Evolutionary conservation across 352 stramenopile genomes (phyloP).

Genomic region (Phytopythium kandeliae): DNA sequence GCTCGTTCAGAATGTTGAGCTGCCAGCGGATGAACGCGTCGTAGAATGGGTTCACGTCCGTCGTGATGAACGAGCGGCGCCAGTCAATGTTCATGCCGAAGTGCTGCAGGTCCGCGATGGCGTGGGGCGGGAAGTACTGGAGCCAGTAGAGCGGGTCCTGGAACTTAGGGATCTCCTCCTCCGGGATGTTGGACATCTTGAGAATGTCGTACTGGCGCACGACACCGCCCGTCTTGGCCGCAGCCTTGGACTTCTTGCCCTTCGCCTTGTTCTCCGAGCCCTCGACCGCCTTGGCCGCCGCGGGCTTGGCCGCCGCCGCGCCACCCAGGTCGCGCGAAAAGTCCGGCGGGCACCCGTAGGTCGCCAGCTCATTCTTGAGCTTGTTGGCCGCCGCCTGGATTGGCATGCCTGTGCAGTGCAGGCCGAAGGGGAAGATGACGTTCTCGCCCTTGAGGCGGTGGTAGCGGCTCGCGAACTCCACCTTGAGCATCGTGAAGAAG

Average conservation of each 20-base stretch:
- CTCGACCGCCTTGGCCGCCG: conserved; percentile 68
- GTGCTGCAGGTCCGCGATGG: conserved; percentile 94
- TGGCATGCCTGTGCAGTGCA: conserved; percentile 99
- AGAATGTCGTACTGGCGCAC: conserved; percentile 99
- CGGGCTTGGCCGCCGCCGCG: conserved; percentile 1
- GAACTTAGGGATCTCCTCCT: conserved; percentile 97
- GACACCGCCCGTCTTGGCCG: conserved; percentile 96
- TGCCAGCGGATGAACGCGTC: conserved; percentile 99
- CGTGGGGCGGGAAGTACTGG: conserved; percentile 98
- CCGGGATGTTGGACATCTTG: conserved; percentile 87
- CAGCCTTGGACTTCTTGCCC: conserved; percentile 98
- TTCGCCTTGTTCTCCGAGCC: conserved; percentile 82
- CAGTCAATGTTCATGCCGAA: conserved; percentile 98
- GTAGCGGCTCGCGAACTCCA: conserved; percentile 89
- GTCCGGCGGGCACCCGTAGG: conserved; percentile 91
- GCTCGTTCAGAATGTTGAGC: conserved; percentile 96
- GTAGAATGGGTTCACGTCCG: conserved; percentile 99
- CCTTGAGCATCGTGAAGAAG: conserved; percentile 98
- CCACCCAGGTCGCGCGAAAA: conserved; percentile 50
- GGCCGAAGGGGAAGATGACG: conserved; percentile 98
- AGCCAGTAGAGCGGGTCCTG: conserved; percentile 98
- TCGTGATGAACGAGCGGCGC: conserved; percentile 99
- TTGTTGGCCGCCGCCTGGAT: conserved; percentile 99
- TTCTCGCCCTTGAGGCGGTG: conserved; percentile 98
- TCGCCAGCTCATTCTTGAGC: conserved; percentile 96